Percentiles rank a stretch among this genome's conserved stretches.
phyloP scores from a whole-genome alignment of 805 yeast genomes.

The Saccharomycopsis javanensis region DNA sequence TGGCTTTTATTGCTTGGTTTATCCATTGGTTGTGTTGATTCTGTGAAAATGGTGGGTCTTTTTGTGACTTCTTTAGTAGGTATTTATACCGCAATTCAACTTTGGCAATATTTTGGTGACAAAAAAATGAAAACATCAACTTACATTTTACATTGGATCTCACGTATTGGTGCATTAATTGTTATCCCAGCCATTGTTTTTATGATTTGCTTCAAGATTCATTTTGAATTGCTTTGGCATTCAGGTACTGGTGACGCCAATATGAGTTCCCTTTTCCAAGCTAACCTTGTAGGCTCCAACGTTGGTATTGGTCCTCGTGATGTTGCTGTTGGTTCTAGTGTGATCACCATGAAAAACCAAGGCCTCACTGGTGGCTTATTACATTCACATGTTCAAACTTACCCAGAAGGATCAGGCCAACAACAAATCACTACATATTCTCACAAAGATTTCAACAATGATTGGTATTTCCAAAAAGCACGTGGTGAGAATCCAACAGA shows the following conservation, averaged over 20 bases:
- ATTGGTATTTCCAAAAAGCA: conserved; percentile 51
- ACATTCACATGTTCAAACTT: conserved; percentile 64
- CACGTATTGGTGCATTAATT: conserved; percentile 56
- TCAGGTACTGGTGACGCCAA: conserved; percentile 76
- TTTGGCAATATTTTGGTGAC: conserved; percentile 80
- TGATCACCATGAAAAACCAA: conserved; percentile 42
- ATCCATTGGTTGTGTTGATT: conserved; percentile 79
- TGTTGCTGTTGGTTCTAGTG: conserved; percentile 46
- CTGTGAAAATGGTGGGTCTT: conserved; percentile 95
- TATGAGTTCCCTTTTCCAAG: conserved; percentile 77
- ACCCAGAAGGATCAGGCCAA: conserved; percentile 71
- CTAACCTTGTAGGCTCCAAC: conserved; percentile 57
- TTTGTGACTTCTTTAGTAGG: conserved; percentile 86
- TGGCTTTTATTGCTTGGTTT: conserved; percentile 84
- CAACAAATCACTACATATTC: conserved; percentile 76
- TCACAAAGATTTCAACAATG: conserved; percentile 63
- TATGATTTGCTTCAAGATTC: conserved; percentile 59
- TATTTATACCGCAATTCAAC: conserved; percentile 74
- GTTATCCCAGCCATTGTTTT: conserved; percentile 55
- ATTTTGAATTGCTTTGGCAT: conserved; percentile 61
- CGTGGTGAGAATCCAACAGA: conserved; percentile 29
- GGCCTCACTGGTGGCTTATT: conserved; percentile 66
- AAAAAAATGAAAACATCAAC: conserved; percentile 38
- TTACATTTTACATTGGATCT: conserved; percentile 54
- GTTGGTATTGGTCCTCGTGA: conserved; percentile 64